Percentiles rank a stretch among this genome's conserved stretches.
These are phyloP conservation scores for Fonsecaea nubica DNA, from an alignment of 2,329 filamentous ascomycete species.

Conservation along the genomic window DNA sequence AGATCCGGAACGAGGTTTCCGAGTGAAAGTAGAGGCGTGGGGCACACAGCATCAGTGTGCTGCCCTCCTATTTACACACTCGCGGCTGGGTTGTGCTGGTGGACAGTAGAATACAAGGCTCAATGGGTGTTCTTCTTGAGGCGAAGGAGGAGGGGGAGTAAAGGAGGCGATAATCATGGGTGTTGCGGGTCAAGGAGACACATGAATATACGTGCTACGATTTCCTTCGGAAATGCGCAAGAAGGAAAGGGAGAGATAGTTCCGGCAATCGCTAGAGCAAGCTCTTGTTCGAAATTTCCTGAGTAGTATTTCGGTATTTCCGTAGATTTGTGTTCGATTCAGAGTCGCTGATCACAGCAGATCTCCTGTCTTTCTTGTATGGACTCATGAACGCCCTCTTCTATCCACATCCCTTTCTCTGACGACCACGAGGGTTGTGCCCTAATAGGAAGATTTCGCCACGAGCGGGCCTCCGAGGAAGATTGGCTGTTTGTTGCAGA, in stretches of 20 bases:
- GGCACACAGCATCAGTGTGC: no score
- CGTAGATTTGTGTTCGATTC: neutral
- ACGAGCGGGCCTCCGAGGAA: constrained; percentile 28
- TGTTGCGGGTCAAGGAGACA: neutral
- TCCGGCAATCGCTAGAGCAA: neutral
- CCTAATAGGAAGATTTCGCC: constrained; percentile 10
- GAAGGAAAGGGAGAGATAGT: neutral
- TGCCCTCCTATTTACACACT: no score
- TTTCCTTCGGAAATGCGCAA: neutral
- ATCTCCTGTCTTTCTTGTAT: neutral
- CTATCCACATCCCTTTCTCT: neutral
- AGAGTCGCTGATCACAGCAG: neutral
- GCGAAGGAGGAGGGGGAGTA: no score
- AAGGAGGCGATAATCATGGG: neutral
- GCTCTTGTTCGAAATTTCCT: neutral
- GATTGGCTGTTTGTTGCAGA: constrained; percentile 30
- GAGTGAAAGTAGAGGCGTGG: no score
- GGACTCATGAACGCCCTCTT: neutral
- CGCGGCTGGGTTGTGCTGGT: neutral
- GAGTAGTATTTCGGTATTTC: neutral
- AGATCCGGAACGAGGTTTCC: no score
- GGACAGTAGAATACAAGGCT: neutral
- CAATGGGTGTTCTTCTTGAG: neutral
- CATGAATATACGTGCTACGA: no score
- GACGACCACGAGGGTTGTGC: neutral